Evolutionary conservation across 192 early-diverging fungal genomes (phyloP).

Genomic region (Dimargaris cristalligena): DNA sequence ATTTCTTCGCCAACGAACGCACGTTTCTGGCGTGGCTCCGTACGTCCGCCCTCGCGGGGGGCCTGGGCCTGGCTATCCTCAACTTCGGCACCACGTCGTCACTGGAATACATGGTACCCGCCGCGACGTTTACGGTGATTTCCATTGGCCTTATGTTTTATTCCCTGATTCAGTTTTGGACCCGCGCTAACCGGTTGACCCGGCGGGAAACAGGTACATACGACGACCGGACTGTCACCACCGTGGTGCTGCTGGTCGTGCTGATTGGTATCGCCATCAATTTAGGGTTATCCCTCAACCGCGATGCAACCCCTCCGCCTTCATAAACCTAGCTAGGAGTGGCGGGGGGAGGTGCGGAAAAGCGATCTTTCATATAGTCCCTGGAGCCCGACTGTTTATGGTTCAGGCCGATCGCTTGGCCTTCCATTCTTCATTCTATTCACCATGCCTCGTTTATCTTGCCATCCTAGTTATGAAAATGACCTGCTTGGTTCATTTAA

Average conservation of each 20-base stretch:
- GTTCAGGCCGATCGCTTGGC: no score
- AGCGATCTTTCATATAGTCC: no score
- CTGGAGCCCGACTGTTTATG: no score
- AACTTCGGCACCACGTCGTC: slow-evolving; percentile 41
- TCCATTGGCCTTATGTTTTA: slow-evolving; percentile 29
- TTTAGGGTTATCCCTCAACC: not conserved
- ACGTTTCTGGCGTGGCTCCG: slow-evolving; percentile 73
- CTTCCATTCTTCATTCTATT: no score
- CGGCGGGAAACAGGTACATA: slow-evolving; percentile 29
- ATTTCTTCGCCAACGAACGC: slow-evolving; percentile 81
- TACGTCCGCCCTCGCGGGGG: slow-evolving; percentile 43
- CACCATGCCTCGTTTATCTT: no score
- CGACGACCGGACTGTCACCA: slow-evolving; percentile 4
- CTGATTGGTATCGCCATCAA: not conserved
- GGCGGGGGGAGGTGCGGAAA: no score
- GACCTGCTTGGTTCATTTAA: no score
- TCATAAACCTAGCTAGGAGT: no score
- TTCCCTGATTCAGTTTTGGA: slow-evolving; percentile 28
- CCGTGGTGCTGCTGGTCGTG: not conserved
- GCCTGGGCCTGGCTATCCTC: slow-evolving; percentile 44
- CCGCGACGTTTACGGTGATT: slow-evolving; percentile 27
- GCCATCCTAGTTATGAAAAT: no score
- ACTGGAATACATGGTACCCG: slow-evolving; percentile 26
- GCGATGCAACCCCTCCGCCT: not conserved
- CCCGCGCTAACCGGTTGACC: slow-evolving; percentile 23